phyloP scores from a whole-genome alignment of 352 stramenopile genomes.

The Halophytophthora batemanensis region DNA sequence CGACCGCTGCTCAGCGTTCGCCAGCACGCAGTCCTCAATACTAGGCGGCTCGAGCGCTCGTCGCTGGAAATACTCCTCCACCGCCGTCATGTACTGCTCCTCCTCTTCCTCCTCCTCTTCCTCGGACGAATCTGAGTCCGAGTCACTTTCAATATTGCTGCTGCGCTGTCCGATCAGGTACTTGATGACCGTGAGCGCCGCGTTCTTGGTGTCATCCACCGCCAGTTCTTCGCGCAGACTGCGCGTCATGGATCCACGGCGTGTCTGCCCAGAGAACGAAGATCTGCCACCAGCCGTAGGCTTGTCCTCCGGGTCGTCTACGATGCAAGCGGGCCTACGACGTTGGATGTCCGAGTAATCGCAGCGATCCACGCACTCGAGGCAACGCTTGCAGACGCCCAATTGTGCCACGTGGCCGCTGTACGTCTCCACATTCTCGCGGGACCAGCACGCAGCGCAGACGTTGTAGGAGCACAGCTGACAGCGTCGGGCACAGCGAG shows the following conservation, averaged over 20 bases:
- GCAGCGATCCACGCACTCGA: constrained; percentile 41
- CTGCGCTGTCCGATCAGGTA: constrained; percentile 21
- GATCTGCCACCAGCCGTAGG: background rate
- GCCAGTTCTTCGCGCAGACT: constrained; percentile 21
- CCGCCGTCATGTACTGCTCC: constrained; percentile 28
- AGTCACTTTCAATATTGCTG: background rate
- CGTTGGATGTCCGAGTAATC: constrained; percentile 33
- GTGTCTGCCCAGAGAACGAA: background rate
- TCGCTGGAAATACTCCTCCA: constrained; percentile 31
- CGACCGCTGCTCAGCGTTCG: constrained; percentile 30
- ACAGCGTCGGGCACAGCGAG: constrained; percentile 23
- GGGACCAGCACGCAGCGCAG: constrained; percentile 37
- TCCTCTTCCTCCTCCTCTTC: constrained; percentile 7
- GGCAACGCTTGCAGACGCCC: constrained; percentile 36
- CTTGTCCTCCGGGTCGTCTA: constrained; percentile 18
- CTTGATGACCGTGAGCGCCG: constrained; percentile 34
- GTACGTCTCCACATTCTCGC: constrained; percentile 39
- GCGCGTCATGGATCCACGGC: constrained; percentile 6
- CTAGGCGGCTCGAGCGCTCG: constrained; percentile 18
- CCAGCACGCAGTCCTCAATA: constrained; percentile 30
- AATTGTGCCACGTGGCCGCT: constrained; percentile 30
- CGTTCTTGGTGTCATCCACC: constrained; percentile 21
- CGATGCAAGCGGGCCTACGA: constrained; percentile 15
- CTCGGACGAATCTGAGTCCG: constrained; percentile 2
- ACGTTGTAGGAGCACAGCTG: constrained; percentile 48